Base-by-base conservation (phyloP, 805 yeast genomes). In the Metschnikowia rubicola region DNA sequence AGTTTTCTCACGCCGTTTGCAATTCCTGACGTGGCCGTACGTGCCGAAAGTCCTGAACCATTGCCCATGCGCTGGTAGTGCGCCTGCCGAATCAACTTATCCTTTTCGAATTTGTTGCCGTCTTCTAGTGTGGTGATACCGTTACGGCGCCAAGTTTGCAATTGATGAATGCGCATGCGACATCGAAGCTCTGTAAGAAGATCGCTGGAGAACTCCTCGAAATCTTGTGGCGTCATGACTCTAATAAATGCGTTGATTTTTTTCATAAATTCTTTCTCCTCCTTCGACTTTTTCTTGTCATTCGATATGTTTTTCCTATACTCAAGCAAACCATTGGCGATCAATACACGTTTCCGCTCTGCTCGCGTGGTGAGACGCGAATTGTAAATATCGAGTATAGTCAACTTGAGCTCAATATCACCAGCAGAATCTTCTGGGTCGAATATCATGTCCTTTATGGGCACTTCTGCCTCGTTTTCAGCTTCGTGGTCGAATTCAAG, bases 401-500 rank as follows among this genome's bases (percentile, higher is more conserved):
- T 81, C 51, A 94, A 74, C 65, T 94, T 94, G 62, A 94, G 77
- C 61, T 94, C 96, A 39, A 92, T 86, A 63, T 94, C 99, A 36
- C 84, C 83, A 19, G 85, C 81, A 45, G 83, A 82, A 60, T 94
- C 99, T 43, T 92, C 98, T 0, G 92, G 88, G 58, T 94, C 98
- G 61, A 95, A 94, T 2, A 85, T 79, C 96, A 94, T 88, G 63
- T 94, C 99, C 62, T 94, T 94, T 15, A 94, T 88, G 0, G 94
- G 84, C 46, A 85, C 75, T 66, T 94, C 99, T 0, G 99, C 98
- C 46, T 94, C 99, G 59, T 94, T 94, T 63, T 94, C 99, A 35
- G 87, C 90, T 64, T 94, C 99, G 49, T 85, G 88, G 60, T 94
- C 99, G 65, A 94, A 94, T 65, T 94, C 99, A 51, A 94, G 72